Evolutionary conservation across 345 rosid species (phyloP), one percentile per base, ranked within the genome.

Genomic region (Noccaea bulbosa): DNA sequence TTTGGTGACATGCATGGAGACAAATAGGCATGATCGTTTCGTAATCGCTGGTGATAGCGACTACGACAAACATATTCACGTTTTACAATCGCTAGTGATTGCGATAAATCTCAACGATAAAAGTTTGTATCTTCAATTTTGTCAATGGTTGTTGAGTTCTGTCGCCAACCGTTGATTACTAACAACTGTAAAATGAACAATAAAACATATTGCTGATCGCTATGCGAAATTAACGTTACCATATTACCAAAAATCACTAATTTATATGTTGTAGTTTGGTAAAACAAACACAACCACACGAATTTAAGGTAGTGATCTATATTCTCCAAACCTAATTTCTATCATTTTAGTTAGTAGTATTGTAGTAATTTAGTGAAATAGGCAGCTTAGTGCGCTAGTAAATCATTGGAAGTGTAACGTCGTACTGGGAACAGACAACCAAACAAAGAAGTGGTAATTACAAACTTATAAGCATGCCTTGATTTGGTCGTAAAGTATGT

Each of bases 401-500:
- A 40, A 39, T 44, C 22, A 44, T 55, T 20, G 54, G 9, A 68
- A 44, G 22, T 55, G 10, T 17, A 22, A 45, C 16, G 24, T 27
- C 15, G 44, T 45, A 35, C 9, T 56, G 44, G 44, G 55, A 53
- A 67, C 59, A 51, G 37, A 24, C 1, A 45, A 57, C 24, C 33
- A 67, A 67, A 58, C 60, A 65, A 65, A 24, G 1, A 24, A 47
- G 38, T 57, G 65, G 15, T 56, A 27, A 55, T 52, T 52, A 43
- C 2, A 20, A 20, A 20, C 1, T 20, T 20, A 27, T 53, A 63
- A 62, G 14, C 45, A 45, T 62, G 64, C 56, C 76, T 72, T 45
- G 64, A 53, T 72, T 72, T 63, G 20, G 9, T 72, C 33, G 64
- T 46, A 63, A 63, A 53, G 64, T 44, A 72, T 37, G 63, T 27